Evolutionary conservation across 345 rosid genomes (phyloP), one percentile per base, ranked within the genome.

Genomic region (Adansonia digitata): DNA sequence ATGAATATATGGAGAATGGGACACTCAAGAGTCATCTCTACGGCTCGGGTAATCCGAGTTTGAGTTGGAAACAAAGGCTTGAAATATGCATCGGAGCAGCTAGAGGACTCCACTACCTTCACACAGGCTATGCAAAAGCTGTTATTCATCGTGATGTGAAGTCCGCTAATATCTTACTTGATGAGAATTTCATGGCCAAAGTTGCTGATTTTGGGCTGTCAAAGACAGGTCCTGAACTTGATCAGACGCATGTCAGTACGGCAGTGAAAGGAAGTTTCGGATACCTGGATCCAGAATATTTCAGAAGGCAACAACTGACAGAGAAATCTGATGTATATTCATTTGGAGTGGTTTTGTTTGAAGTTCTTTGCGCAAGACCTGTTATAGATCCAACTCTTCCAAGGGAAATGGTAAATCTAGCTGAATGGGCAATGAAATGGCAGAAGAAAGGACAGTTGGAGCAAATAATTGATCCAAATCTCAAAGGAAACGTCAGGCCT

Each of bases 251-350:
- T 62, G 97, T 94, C 76, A 94, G 97, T 75, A 94, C 98, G 14
- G 98, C 98, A 0, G 98, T 93, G 67, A 93, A 93, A 84, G 98
- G 98, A 40, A 93, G 97, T 63, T 93, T 93, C 13, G 98, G 98
- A 2, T 93, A 93, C 81, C 90, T 93, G 10, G 98, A 93, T 72
- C 98, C 98, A 0, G 98, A 93, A 72, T 93, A 93, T 81, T 86
- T 91, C 77, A 85, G 98, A 84, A 86, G 97, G 81, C 97, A 93
- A 81, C 95, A 93, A 74, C 91, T 93, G 59, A 93, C 95, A 0
- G 97, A 93, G 78, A 93, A 93, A 81, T 93, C 98, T 1, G 95
- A 91, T 40, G 93, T 93, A 6, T 94, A 94, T 84, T 94, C 98
- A 6, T 94, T 94, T 26, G 98, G 98, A 11, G 98, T 94, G 31